Evolutionary conservation across 345 rosid species (phyloP).

Genomic region (Salix dunnii): DNA sequence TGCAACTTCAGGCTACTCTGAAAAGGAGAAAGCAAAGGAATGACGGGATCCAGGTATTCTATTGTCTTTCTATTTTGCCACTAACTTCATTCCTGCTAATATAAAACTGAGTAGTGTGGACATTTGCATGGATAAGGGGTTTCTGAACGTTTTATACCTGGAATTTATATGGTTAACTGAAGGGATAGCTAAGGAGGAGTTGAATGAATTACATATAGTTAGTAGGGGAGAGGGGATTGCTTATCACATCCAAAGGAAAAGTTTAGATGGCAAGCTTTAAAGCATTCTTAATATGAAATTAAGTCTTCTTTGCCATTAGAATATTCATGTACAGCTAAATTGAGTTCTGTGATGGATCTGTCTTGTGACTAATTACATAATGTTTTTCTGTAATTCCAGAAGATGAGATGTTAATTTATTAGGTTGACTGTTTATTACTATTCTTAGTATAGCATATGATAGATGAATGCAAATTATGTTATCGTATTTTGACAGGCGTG

Average conservation of each 20-base stretch:
- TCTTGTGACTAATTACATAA: background rate
- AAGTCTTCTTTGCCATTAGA: background rate
- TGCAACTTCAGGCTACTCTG: slow-evolving; percentile 69
- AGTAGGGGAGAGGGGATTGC: background rate
- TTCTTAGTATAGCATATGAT: slow-evolving; percentile 2
- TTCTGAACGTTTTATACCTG: background rate
- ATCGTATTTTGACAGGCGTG: slow-evolving; percentile 57
- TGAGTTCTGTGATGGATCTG: background rate
- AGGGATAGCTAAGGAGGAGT: background rate
- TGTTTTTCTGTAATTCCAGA: slow-evolving; percentile 8
- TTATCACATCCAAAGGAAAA: background rate
- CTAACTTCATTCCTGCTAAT: background rate
- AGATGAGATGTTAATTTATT: slow-evolving; percentile 7
- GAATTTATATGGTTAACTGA: background rate
- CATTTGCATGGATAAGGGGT: background rate
- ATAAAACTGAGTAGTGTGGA: background rate
- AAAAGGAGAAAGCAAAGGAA: slow-evolving; percentile 96
- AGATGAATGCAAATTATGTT: background rate
- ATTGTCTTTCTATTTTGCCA: slow-evolving; percentile 5
- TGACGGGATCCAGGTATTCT: slow-evolving; percentile 76
- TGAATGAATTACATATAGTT: background rate
- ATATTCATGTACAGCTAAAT: background rate
- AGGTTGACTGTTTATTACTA: background rate
- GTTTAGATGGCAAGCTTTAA: background rate
- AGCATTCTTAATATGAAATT: background rate